Conservation (phyloP, 352 stramenopile species). For the Phytophthora pistaciae region DNA sequence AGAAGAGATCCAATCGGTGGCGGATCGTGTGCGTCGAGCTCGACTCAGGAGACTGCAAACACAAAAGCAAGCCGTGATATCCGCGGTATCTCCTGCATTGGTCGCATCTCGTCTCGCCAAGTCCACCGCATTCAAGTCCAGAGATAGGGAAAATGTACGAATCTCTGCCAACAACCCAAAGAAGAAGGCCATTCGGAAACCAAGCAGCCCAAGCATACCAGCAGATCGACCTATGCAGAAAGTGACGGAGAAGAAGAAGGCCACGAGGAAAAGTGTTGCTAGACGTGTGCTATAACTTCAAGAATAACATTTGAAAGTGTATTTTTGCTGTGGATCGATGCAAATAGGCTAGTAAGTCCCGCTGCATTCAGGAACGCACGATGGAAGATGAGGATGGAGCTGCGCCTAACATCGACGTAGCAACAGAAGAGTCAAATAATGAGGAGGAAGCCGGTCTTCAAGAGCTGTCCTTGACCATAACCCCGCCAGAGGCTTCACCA, state of each 20-base stretch:
- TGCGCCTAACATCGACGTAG: neutral
- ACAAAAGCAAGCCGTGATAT: slow-evolving; percentile 28
- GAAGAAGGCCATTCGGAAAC: slow-evolving; percentile 21
- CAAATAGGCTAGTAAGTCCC: slow-evolving; percentile 18
- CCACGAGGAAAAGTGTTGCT: neutral
- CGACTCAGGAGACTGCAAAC: slow-evolving; percentile 25
- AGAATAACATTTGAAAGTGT: slow-evolving; percentile 33
- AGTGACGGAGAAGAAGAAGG: slow-evolving; percentile 21
- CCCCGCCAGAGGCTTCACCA: slow-evolving; percentile 5
- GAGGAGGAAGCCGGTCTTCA: slow-evolving; percentile 3
- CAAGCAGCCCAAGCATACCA: neutral
- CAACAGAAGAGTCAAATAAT: slow-evolving; percentile 1
- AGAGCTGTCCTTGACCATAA: slow-evolving; percentile 17
- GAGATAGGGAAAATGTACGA: slow-evolving; percentile 21
- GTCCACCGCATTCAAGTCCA: slow-evolving; percentile 2
- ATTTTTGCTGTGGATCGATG: slow-evolving; percentile 3
- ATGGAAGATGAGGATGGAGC: slow-evolving; percentile 18
- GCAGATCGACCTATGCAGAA: slow-evolving; percentile 2
- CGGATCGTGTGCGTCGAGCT: slow-evolving; percentile 22
- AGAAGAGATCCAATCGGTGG: slow-evolving; percentile 19
- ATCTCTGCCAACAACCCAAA: slow-evolving; percentile 16
- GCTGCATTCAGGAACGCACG: neutral
- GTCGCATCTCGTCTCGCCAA: neutral
- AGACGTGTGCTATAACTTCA: slow-evolving; percentile 17
- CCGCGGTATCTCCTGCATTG: slow-evolving; percentile 23